These are phyloP conservation scores for Mariannaea elegans DNA, from an alignment of 2,329 filamentous ascomycete species.

Conservation along the genomic window DNA sequence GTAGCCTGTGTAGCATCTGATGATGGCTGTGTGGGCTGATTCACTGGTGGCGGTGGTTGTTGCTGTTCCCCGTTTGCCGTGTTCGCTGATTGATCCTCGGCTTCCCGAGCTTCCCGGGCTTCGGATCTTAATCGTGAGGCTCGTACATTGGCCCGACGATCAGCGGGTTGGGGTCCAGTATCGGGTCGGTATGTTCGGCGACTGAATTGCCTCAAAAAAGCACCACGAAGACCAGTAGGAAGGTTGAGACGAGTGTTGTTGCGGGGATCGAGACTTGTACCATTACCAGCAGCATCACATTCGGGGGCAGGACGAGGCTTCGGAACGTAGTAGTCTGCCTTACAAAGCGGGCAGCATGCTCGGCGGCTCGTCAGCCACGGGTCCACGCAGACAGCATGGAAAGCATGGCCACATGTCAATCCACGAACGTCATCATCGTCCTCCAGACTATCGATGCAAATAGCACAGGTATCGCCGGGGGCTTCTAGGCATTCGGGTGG, in stretches of 20 bases:
- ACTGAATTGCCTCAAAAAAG: constrained; percentile 46
- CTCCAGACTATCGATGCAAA: constrained; percentile 93
- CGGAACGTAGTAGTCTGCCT: constrained; percentile 95
- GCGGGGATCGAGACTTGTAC: constrained; percentile 45
- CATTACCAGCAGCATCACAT: constrained; percentile 46
- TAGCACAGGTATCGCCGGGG: constrained; percentile 92
- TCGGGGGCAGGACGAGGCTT: constrained; percentile 76
- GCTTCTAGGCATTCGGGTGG: constrained; percentile 82
- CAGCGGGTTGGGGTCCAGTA: background rate
- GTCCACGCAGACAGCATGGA: constrained; percentile 94
- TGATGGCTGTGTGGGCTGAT: background rate
- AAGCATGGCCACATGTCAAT: constrained; percentile 95
- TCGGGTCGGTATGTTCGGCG: constrained; percentile 2
- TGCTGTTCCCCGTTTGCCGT: constrained; percentile 15
- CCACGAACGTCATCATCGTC: constrained; percentile 96
- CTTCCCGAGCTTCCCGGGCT: background rate
- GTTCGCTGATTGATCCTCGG: constrained; percentile 16
- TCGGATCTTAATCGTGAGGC: background rate
- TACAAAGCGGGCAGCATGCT: constrained; percentile 96
- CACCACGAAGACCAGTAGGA: constrained; percentile 52
- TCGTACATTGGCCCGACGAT: constrained; percentile 18
- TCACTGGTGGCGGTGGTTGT: constrained; percentile 13
- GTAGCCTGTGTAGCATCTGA: background rate
- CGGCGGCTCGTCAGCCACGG: constrained; percentile 95
- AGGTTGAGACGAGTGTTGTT: constrained; percentile 58